Conservation (phyloP, 2,329 filamentous ascomycete species). For the Scedosporium minutisporum region DNA sequence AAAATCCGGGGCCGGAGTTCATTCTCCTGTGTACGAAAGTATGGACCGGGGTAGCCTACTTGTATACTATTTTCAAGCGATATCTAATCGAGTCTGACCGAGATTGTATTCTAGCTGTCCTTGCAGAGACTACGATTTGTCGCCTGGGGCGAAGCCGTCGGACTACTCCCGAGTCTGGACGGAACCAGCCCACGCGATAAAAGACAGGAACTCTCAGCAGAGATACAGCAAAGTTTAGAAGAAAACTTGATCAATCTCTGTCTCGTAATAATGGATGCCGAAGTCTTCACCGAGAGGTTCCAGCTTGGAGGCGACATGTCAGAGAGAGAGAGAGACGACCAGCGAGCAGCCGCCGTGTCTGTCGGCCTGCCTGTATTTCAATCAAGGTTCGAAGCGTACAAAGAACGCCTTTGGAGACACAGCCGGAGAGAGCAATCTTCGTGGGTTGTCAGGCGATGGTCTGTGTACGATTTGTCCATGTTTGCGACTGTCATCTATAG, state of each 20-base stretch:
- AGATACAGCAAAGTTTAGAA: neutral
- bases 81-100: neutral
- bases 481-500: neutral
- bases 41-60: neutral
- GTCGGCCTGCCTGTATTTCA: neutral
- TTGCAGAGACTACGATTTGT: neutral
- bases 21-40: neutral
- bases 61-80: neutral
- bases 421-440: neutral
- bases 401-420: neutral
- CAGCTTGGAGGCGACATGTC: neutral
- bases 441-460: neutral
- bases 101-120: neutral
- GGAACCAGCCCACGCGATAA: neutral
- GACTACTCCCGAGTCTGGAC: neutral
- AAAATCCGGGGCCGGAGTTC: neutral
- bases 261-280: neutral
- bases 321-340: neutral
- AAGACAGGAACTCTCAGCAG: neutral
- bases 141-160: neutral
- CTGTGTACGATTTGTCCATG: neutral
- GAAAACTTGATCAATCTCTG: neutral
- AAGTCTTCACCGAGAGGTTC: neutral
- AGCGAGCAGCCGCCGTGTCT: neutral
- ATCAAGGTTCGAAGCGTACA: neutral